Evolutionary conservation across 202 grass and related monocot species (phyloP).

Genomic region (Panicum virgatum): DNA sequence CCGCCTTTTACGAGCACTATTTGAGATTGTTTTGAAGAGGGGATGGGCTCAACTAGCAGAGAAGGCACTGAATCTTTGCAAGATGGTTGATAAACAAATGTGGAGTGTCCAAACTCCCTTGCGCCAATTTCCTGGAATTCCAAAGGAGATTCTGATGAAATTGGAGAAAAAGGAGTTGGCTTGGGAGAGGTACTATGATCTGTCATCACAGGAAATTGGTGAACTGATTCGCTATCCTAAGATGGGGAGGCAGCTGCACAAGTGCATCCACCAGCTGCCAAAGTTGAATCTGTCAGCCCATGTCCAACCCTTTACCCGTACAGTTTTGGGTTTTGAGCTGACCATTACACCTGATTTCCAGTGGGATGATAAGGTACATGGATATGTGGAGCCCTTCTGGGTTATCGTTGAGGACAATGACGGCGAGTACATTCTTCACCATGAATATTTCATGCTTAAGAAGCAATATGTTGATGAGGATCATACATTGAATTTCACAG

Average conservation of each 20-base stretch:
- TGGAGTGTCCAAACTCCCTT: constrained; percentile 89
- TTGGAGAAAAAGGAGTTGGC: constrained; percentile 90
- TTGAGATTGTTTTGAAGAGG: constrained; percentile 89
- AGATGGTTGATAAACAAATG: constrained; percentile 97
- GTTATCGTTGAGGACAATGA: constrained; percentile 94
- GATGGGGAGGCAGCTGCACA: constrained; percentile 73
- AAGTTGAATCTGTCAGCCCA: constrained; percentile 85
- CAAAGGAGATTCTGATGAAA: constrained; percentile 95
- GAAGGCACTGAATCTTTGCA: constrained; percentile 90
- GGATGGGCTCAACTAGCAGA: constrained; percentile 93
- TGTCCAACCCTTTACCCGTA: constrained; percentile 86
- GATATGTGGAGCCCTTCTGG: constrained; percentile 94
- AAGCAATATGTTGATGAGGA: constrained; percentile 88
- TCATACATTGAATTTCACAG: constrained; percentile 85
- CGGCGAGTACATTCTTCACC: constrained; percentile 88
- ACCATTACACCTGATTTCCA: constrained; percentile 88
- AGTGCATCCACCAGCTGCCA: constrained; percentile 89
- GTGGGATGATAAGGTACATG: constrained; percentile 90
- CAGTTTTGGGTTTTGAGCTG: constrained; percentile 77
- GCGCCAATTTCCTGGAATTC: constrained; percentile 85
- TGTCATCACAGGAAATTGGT: constrained; percentile 92
- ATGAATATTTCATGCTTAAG: constrained; percentile 98
- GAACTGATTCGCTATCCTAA: constrained; percentile 78
- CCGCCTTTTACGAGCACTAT: constrained; percentile 68
- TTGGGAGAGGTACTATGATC: constrained; percentile 90